phyloP scores from a whole-genome alignment of 2,329 filamentous ascomycete genomes.

The Phialophora verrucosa region DNA sequence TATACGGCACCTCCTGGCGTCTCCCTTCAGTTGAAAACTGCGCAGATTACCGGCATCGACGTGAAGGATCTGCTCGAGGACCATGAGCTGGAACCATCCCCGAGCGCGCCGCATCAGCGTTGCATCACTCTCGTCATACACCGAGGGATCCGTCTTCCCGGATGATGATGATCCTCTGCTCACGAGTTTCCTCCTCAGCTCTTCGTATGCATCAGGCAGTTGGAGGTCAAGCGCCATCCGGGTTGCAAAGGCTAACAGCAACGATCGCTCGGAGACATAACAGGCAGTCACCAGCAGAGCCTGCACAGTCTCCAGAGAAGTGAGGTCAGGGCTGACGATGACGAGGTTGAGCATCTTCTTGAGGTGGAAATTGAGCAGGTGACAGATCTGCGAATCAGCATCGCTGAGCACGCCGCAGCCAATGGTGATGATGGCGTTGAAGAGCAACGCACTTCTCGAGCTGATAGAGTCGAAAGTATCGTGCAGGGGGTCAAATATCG shows the following conservation, averaged over 20 bases:
- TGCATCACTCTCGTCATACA: conserved; percentile 17
- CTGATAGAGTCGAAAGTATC: conserved; percentile 57
- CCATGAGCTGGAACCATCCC: conserved; percentile 60
- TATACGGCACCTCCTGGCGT: conserved; percentile 52
- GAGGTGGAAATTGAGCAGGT: conserved; percentile 53
- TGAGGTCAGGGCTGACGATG: conserved; percentile 48
- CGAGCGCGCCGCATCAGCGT: conserved; percentile 52
- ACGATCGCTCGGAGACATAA: conserved; percentile 59
- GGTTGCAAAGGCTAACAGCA: conserved; percentile 58
- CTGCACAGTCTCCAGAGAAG: conserved; percentile 58
- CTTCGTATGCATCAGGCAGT: conserved; percentile 53
- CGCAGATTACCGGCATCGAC: conserved; percentile 55
- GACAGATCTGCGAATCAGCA: conserved; percentile 45
- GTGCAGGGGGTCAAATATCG: conserved; percentile 53
- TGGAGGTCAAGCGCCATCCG: conserved; percentile 58
- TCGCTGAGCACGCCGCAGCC: conserved; percentile 54
- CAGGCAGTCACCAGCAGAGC: conserved; percentile 59
- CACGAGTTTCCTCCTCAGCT: conserved; percentile 44
- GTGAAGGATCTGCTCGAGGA: conserved; percentile 58
- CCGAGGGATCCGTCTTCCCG: background rate
- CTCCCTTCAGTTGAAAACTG: conserved; percentile 48
- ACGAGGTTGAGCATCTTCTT: conserved; percentile 55
- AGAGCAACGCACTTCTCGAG: conserved; percentile 56
- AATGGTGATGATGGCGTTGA: conserved; percentile 59
- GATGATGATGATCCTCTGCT: conserved; percentile 36